Evolutionary conservation across 108 stramenopile genomes (phyloP).

Genomic region (Ochromonas danica): DNA sequence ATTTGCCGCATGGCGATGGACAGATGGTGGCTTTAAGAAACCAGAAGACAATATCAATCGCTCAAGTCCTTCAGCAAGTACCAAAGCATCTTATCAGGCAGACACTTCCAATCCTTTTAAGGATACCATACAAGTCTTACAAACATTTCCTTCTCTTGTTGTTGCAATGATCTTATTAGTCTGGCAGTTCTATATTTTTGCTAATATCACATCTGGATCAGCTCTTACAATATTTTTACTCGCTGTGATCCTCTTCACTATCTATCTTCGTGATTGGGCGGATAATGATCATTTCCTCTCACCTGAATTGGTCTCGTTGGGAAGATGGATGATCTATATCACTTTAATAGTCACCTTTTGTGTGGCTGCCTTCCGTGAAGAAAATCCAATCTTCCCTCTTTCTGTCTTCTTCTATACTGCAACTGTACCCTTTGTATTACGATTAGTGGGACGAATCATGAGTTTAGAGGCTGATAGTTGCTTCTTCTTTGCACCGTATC

Average conservation of each 20-base stretch:
- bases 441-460: neutral
- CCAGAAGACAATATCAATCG: neutral
- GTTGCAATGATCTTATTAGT: neutral
- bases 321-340: neutral
- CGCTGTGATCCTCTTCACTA: neutral
- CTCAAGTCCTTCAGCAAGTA: no score
- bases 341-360: slow-evolving; percentile 2
- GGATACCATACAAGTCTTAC: neutral
- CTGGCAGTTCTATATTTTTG: slow-evolving; percentile 9
- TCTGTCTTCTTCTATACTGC: slow-evolving; percentile 22
- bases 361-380: neutral
- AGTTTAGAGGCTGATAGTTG: neutral
- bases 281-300: slow-evolving; percentile 28
- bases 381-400: slow-evolving; percentile 8
- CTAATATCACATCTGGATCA: neutral
- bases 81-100: neutral
- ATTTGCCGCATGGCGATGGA: neutral
- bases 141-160: neutral
- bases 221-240: neutral
- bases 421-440: neutral
- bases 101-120: neutral
- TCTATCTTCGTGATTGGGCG: slow-evolving; percentile 16
- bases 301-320: neutral
- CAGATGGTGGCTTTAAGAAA: neutral
- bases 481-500: slow-evolving; percentile 5